phyloP scores from a whole-genome alignment of 371 early-diverging fungal species.

The Lichtheimia ramosa region DNA sequence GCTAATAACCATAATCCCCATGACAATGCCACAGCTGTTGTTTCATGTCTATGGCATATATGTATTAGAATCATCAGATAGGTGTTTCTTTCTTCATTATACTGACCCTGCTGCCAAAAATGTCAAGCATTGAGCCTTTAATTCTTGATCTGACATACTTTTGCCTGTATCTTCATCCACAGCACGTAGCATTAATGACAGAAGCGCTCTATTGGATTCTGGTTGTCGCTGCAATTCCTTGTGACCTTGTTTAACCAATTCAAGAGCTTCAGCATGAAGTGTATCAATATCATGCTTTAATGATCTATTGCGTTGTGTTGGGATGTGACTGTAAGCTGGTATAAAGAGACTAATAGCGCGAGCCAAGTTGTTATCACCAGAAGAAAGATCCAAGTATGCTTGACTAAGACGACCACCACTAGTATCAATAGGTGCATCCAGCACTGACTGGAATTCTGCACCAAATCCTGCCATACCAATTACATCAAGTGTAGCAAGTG shows the following conservation, averaged over 20 bases:
- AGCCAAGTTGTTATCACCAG: constrained; percentile 19
- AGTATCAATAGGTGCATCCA: constrained; percentile 12
- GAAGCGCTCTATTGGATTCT: constrained; percentile 12
- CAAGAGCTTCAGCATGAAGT: constrained; percentile 35
- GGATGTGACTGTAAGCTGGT: constrained; percentile 34
- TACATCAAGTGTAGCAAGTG: constrained; percentile 40
- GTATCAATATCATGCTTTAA: constrained; percentile 21
- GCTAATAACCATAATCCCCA: constrained; percentile 60
- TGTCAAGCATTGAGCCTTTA: constrained; percentile 24
- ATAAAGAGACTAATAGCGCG: constrained; percentile 38
- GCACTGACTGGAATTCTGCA: constrained; percentile 35
- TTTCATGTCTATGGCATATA: constrained; percentile 41
- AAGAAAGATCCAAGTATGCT: constrained; percentile 49
- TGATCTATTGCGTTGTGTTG: constrained; percentile 29
- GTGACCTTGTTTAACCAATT: constrained; percentile 38
- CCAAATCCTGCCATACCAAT: constrained; percentile 57
- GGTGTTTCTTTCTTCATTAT: neutral
- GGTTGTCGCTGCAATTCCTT: constrained; percentile 9
- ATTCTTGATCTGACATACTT: constrained; percentile 26
- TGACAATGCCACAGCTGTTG: constrained; percentile 52
- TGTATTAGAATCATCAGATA: neutral
- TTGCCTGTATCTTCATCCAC: constrained; percentile 36
- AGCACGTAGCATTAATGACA: constrained; percentile 32
- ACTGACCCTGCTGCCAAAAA: constrained; percentile 43
- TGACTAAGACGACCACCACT: constrained; percentile 36